Evolutionary conservation across 306 rosid genomes (phyloP).

Genomic region (Citrullus amarus): DNA sequence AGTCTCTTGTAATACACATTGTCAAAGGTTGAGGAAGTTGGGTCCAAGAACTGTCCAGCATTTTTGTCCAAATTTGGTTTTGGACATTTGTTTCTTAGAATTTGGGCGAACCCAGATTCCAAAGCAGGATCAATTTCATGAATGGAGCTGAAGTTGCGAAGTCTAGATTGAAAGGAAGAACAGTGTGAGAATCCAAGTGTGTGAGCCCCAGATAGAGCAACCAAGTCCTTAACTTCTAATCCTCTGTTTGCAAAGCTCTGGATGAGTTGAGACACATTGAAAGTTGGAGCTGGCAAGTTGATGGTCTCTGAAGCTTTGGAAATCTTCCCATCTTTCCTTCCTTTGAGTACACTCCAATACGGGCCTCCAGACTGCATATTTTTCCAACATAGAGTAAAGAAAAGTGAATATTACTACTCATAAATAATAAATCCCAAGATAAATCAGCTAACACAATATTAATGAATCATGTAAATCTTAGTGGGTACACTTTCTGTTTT

Average conservation of each 20-base stretch:
- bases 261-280: constrained; percentile 37
- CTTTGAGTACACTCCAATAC: constrained; percentile 48
- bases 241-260: constrained; percentile 53
- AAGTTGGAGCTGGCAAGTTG: constrained; percentile 56
- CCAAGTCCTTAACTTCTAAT: constrained; percentile 45
- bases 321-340: constrained; percentile 68
- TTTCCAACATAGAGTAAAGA: neutral
- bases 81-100: constrained; percentile 30
- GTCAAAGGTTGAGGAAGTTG: constrained; percentile 62
- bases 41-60: constrained; percentile 47
- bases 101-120: constrained; percentile 32
- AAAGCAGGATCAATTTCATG: constrained; percentile 47
- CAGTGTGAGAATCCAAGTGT: constrained; percentile 65
- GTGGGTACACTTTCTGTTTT: too few relatives aligned
- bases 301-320: constrained; percentile 52
- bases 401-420: neutral
- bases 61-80: constrained; percentile 29
- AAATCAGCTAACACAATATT: neutral
- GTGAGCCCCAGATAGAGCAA: constrained; percentile 75
- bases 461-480: too few relatives aligned
- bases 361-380: constrained; percentile 56
- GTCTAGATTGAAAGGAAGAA: constrained; percentile 38
- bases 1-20: constrained; percentile 46
- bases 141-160: constrained; percentile 27
- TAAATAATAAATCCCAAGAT: neutral